A percentile compares a stretch with the other conserved stretches of the same genome.
Conservation (phyloP, 108 stramenopile species). For the Nitzschia sp. region DNA sequence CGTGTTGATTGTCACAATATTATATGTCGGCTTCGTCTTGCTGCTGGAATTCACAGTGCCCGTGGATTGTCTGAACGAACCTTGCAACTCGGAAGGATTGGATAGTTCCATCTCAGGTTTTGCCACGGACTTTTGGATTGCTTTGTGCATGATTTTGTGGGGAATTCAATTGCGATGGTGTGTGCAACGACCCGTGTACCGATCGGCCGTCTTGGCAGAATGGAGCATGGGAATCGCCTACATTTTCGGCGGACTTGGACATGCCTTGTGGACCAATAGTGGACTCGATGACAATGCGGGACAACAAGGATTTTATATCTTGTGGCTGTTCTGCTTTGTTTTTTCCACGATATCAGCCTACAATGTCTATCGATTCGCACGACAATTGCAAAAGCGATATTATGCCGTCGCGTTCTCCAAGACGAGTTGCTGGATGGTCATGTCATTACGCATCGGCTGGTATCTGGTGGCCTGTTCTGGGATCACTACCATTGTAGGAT, state of each 20-base stretch:
- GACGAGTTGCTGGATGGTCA: not conserved
- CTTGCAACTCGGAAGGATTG: not conserved
- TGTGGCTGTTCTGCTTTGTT: not conserved
- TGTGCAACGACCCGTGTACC: not conserved
- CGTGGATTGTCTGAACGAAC: not conserved
- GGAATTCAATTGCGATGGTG: not conserved
- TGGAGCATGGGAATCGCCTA: not conserved
- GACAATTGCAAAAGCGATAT: not conserved
- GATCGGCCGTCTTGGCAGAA: not conserved
- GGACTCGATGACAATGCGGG: slow-evolving; percentile 12
- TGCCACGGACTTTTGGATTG: slow-evolving; percentile 7
- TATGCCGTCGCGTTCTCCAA: not conserved
- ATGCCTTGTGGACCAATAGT: not conserved
- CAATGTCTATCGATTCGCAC: not conserved
- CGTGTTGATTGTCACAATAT: not conserved
- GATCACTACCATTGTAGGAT: slow-evolving; percentile 1
- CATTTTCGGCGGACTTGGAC: not conserved
- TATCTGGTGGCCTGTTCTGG: not conserved
- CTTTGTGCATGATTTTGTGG: not conserved
- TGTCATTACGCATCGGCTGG: not conserved
- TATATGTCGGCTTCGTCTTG: not conserved
- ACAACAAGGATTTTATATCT: slow-evolving; percentile 9
- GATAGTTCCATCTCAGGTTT: not conserved
- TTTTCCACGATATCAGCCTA: not conserved
- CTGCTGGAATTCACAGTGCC: not conserved